Conservation (phyloP, 2,329 filamentous ascomycete genomes). For the Ascochyta koolunga region DNA sequence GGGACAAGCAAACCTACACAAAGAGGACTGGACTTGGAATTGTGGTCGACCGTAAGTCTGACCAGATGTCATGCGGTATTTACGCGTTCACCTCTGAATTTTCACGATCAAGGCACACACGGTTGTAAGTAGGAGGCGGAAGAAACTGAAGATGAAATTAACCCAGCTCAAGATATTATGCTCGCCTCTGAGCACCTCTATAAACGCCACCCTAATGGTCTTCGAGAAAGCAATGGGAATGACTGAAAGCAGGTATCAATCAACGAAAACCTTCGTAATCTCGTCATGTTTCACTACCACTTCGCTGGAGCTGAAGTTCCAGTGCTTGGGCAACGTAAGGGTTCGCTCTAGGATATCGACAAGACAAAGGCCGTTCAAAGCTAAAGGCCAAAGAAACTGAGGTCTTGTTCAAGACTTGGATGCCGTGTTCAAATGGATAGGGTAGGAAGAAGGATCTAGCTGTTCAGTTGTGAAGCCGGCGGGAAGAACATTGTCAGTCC, state of each 20-base stretch:
- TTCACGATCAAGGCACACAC: background rate
- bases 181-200: constrained; percentile 33
- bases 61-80: background rate
- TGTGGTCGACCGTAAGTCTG: background rate
- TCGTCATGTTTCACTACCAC: constrained; percentile 3
- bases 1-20: too few relatives aligned
- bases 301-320: background rate
- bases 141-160: constrained; percentile 7
- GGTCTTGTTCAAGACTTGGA: constrained; percentile 11
- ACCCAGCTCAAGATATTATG: constrained; percentile 7
- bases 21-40: background rate
- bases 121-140: background rate
- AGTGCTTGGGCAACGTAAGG: background rate
- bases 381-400: constrained; percentile 9
- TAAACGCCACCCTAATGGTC: constrained; percentile 36
- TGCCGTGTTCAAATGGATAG: background rate
- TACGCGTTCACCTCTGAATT: background rate
- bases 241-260: constrained; percentile 1
- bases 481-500: background rate
- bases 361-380: constrained; percentile 10
- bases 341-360: background rate
- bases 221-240: constrained; percentile 14
- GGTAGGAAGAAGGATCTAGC: background rate
- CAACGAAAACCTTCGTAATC: constrained; percentile 14
- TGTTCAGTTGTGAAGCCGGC: background rate